Conservation (phyloP, 176 grass and related monocot species). For the Triticum dicoccoides region DNA sequence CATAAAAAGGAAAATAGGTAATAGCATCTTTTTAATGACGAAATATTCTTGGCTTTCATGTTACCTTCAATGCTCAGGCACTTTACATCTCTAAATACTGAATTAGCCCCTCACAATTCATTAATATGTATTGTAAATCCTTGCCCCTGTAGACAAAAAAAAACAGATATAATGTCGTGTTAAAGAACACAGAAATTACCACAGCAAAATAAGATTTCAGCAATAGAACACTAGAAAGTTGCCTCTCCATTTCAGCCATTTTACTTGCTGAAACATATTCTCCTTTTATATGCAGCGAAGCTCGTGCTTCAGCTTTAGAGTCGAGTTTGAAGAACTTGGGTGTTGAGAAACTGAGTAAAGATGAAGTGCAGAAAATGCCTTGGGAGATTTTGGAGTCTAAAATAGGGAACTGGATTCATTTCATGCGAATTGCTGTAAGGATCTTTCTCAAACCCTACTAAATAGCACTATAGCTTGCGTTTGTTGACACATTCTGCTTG, state of each 20-base stretch:
- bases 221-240: not conserved
- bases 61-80: not conserved
- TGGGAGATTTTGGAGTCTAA: slow-evolving; percentile 93
- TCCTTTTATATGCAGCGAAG: slow-evolving; percentile 51
- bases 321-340: slow-evolving; percentile 86
- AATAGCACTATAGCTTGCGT: slow-evolving; percentile 8
- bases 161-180: not conserved
- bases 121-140: not conserved
- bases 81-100: not conserved
- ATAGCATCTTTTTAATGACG: not conserved
- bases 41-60: not conserved
- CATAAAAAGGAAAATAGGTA: not conserved
- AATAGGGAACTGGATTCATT: slow-evolving; percentile 97
- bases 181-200: not conserved
- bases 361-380: slow-evolving; percentile 95
- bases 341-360: slow-evolving; percentile 97
- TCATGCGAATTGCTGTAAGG: slow-evolving; percentile 95
- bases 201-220: not conserved
- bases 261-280: slow-evolving; percentile 27
- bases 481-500: slow-evolving; percentile 35
- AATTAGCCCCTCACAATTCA: not conserved
- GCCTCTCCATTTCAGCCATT: too few species aligned
- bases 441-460: not conserved
- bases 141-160: not conserved
- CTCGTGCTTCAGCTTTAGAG: slow-evolving; percentile 80